phyloP scores from a whole-genome alignment of 192 early-diverging fungal genomes.

The Spinellus fusiger region DNA sequence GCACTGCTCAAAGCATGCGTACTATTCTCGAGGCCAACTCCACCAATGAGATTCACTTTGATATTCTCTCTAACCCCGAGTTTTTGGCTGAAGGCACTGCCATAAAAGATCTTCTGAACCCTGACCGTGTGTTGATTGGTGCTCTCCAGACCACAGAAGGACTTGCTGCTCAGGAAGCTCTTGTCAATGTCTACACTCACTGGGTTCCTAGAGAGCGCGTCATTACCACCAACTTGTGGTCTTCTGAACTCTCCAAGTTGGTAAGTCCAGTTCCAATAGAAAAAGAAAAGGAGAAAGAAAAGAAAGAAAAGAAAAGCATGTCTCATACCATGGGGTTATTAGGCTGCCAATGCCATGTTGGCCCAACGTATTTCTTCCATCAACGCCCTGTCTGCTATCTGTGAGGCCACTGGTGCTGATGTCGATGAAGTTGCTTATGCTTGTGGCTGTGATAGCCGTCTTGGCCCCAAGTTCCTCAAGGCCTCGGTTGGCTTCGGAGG shows the following conservation, averaged over 20 bases:
- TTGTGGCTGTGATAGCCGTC: constrained; percentile 78
- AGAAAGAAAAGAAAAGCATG: neutral
- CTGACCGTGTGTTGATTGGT: constrained; percentile 89
- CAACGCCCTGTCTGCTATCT: constrained; percentile 86
- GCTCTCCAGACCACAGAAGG: constrained; percentile 65
- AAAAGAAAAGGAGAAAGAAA: neutral
- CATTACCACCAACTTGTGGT: constrained; percentile 90
- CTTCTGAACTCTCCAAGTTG: constrained; percentile 91
- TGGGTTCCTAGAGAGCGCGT: constrained; percentile 88
- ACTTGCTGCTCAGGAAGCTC: constrained; percentile 62
- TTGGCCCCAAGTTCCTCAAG: constrained; percentile 86
- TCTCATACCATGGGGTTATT: neutral
- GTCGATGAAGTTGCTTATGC: constrained; percentile 88
- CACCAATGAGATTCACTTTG: constrained; percentile 59
- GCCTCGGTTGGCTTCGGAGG: constrained; percentile 93
- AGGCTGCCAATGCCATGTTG: constrained; percentile 89
- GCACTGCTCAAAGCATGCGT: constrained; percentile 79
- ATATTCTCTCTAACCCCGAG: constrained; percentile 92
- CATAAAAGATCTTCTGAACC: constrained; percentile 71
- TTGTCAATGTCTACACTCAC: constrained; percentile 68
- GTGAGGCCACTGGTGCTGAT: constrained; percentile 88
- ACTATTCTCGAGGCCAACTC: constrained; percentile 76
- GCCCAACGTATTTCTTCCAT: constrained; percentile 94
- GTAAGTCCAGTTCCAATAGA: constrained; percentile 27
- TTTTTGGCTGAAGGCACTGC: constrained; percentile 94